Percentiles rank a stretch among this genome's conserved stretches.
Evolutionary conservation across 2,329 filamentous ascomycete genomes (phyloP).

Genomic region (Xylariaceae sp.): DNA sequence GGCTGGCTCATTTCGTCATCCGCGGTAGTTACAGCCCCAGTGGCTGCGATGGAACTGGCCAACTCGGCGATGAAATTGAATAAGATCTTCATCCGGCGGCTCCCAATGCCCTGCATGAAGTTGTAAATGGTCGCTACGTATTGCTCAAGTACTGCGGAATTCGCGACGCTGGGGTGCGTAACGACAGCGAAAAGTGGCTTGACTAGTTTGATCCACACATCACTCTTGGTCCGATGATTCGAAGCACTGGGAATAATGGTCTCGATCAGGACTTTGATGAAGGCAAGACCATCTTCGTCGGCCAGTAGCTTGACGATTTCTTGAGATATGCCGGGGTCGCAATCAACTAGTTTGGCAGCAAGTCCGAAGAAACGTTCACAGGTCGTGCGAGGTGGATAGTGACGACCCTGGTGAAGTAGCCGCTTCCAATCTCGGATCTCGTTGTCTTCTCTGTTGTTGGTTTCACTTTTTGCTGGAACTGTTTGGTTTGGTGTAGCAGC

Average conservation of each 20-base stretch:
- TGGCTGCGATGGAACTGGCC: not conserved
- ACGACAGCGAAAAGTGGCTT: conserved; percentile 34
- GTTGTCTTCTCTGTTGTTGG: not conserved
- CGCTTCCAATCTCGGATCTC: conserved; percentile 39
- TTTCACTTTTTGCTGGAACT: not conserved
- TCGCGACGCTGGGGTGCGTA: conserved; percentile 32
- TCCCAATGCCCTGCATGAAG: conserved; percentile 25
- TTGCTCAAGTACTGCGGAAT: conserved; percentile 37
- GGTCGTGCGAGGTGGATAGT: not conserved
- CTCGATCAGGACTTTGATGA: conserved; percentile 26
- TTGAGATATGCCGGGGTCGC: conserved; percentile 28
- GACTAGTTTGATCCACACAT: conserved; percentile 26
- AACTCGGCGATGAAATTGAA: conserved; percentile 7
- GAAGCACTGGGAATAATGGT: conserved; percentile 15
- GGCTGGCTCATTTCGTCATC: conserved; percentile 10
- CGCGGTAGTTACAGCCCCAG: not conserved
- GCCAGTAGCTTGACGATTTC: conserved; percentile 29
- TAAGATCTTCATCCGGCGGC: conserved; percentile 2
- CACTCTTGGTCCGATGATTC: not conserved
- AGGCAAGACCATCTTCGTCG: conserved; percentile 26
- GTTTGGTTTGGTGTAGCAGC: not conserved
- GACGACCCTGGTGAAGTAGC: conserved; percentile 11
- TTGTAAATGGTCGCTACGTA: conserved; percentile 33
- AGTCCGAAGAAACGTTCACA: conserved; percentile 28
- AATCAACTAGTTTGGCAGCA: conserved; percentile 28